Percentiles rank a stretch among this genome's conserved stretches.
Conservation (phyloP, 352 stramenopile genomes). For the Aphanomyces invadans region DNA sequence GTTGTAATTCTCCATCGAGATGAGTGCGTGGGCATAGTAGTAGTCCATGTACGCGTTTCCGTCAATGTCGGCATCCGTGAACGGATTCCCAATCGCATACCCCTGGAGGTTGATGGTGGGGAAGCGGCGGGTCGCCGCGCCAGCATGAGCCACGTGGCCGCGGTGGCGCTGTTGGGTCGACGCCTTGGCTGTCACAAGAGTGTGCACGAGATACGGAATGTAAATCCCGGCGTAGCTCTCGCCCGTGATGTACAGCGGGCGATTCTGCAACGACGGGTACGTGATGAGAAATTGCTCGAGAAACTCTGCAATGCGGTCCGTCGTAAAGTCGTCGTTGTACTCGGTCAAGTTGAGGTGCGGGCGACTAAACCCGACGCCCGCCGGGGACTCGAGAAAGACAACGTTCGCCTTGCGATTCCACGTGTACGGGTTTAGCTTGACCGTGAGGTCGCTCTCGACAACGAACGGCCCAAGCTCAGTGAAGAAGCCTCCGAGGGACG, state of each 20-base stretch:
- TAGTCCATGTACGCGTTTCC: slow-evolving; percentile 26
- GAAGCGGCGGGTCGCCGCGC: slow-evolving; percentile 35
- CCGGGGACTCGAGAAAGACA: slow-evolving; percentile 84
- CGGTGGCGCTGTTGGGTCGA: background rate
- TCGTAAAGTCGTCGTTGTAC: slow-evolving; percentile 52
- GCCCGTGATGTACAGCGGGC: slow-evolving; percentile 76
- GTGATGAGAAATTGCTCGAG: slow-evolving; percentile 55
- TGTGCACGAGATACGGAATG: slow-evolving; percentile 67
- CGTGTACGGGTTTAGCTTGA: slow-evolving; percentile 66
- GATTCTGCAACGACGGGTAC: slow-evolving; percentile 56
- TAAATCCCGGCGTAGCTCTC: slow-evolving; percentile 87
- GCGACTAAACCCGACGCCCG: slow-evolving; percentile 74
- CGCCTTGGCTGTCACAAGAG: slow-evolving; percentile 35
- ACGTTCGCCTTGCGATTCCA: slow-evolving; percentile 86
- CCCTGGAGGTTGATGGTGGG: slow-evolving; percentile 45
- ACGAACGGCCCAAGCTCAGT: slow-evolving; percentile 68
- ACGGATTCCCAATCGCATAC: slow-evolving; percentile 61
- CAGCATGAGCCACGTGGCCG: too few relatives aligned
- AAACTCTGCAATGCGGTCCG: slow-evolving; percentile 50
- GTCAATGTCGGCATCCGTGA: slow-evolving; percentile 49
- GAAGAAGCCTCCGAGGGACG: slow-evolving; percentile 75
- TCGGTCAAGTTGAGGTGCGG: slow-evolving; percentile 39
- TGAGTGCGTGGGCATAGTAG: slow-evolving; percentile 69
- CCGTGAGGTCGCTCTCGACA: slow-evolving; percentile 35
- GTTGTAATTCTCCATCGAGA: slow-evolving; percentile 60